Conservation (phyloP, 192 early-diverging fungal genomes). For the Lobulomyces angularis region DNA sequence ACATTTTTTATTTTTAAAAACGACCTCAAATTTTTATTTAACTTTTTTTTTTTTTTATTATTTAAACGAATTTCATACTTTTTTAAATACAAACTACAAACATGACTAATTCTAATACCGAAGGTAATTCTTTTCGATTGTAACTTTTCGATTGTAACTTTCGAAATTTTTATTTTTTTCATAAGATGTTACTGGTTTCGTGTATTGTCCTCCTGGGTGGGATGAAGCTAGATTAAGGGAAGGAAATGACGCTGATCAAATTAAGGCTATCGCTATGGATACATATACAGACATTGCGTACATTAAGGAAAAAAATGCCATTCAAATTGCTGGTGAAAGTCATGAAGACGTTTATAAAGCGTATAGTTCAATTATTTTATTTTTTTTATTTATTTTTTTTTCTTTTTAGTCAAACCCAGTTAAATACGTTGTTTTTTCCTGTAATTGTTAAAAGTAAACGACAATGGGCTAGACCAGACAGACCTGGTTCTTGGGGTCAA, state of each 20-base stretch:
- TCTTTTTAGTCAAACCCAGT: conserved; percentile 29
- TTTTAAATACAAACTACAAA: no score
- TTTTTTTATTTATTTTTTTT: background rate
- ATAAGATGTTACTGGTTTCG: conserved; percentile 29
- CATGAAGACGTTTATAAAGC: conserved; percentile 46
- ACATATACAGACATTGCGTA: conserved; percentile 44
- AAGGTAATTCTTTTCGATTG: no score
- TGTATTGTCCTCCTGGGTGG: conserved; percentile 39
- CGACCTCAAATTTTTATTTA: no score
- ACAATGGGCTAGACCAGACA: conserved; percentile 42
- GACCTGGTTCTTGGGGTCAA: conserved; percentile 40
- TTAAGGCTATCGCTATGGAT: conserved; percentile 34
- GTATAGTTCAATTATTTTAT: conserved; percentile 12
- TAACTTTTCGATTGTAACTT: no score
- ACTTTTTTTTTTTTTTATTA: no score
- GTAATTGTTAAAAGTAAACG: conserved; percentile 38
- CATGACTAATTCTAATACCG: no score
- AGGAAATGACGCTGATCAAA: conserved; percentile 33
- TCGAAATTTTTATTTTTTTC: no score
- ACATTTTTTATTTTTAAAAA: no score
- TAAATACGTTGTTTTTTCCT: conserved; percentile 42
- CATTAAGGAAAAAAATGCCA: conserved; percentile 47
- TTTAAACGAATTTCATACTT: no score
- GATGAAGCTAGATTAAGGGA: conserved; percentile 27
- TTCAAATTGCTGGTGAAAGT: conserved; percentile 41